phyloP scores from a whole-genome alignment of 108 stramenopile genomes.

The Poteriospumella lacustris region DNA sequence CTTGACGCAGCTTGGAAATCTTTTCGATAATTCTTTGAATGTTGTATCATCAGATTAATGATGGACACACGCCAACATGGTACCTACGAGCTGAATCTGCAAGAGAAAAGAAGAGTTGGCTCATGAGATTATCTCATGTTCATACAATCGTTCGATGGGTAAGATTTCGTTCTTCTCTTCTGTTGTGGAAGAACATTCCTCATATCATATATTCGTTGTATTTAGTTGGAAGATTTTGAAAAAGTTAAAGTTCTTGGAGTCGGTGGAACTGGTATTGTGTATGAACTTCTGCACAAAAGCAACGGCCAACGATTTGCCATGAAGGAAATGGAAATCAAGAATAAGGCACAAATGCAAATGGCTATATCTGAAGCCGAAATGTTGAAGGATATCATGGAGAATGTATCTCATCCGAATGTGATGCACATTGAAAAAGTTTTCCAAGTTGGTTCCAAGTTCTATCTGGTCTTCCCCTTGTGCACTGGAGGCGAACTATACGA shows the following conservation, averaged over 20 bases:
- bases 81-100: constrained; percentile 24
- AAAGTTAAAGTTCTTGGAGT: constrained; percentile 30
- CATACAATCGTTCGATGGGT: constrained; percentile 31
- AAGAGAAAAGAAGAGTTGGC: constrained; percentile 32
- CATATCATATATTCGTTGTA: not conserved
- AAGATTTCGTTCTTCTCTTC: not conserved
- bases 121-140: constrained; percentile 19
- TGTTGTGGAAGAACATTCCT: not conserved
- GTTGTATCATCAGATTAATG: constrained; percentile 25
- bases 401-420: constrained; percentile 24
- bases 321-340: constrained; percentile 32
- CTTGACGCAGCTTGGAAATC: no score
- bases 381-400: constrained; percentile 19
- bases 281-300: constrained; percentile 29
- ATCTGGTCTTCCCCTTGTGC: constrained; percentile 80
- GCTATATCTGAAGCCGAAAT: constrained; percentile 33
- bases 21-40: no score
- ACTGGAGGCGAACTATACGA: constrained; percentile 94
- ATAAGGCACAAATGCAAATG: constrained; percentile 32
- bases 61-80: constrained; percentile 26
- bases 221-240: constrained; percentile 29
- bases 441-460: constrained; percentile 40
- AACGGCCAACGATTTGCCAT: constrained; percentile 34
- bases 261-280: constrained; percentile 29
- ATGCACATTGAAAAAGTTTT: constrained; percentile 32